phyloP scores from a whole-genome alignment of 2,329 filamentous ascomycete species.

The Pseudogymnoascus sp. region DNA sequence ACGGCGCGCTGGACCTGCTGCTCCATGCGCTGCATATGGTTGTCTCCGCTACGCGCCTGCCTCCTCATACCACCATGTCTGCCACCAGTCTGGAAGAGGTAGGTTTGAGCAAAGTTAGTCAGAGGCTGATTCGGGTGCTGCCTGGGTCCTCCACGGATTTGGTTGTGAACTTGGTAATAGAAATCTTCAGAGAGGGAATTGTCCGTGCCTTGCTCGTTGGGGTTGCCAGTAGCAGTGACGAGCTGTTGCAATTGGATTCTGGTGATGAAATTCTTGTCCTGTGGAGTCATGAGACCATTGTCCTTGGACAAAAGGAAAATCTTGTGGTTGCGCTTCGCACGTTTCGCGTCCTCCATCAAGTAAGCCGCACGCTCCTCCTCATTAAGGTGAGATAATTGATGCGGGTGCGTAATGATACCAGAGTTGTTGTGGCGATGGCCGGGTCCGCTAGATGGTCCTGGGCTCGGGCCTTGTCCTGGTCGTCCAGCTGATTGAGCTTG shows the following conservation, averaged over 20 bases:
- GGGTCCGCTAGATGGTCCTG: slow-evolving; percentile 20
- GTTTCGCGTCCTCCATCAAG: slow-evolving; percentile 83
- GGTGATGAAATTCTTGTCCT: slow-evolving; percentile 99
- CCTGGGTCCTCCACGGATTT: slow-evolving; percentile 82
- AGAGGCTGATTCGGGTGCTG: slow-evolving; percentile 89
- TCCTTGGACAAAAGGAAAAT: slow-evolving; percentile 89
- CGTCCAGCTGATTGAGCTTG: slow-evolving; percentile 31
- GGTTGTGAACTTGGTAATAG: slow-evolving; percentile 95
- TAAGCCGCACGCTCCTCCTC: slow-evolving; percentile 80
- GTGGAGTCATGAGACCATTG: slow-evolving; percentile 96
- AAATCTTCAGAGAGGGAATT: slow-evolving; percentile 85
- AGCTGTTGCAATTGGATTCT: slow-evolving; percentile 95
- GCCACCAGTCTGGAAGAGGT: slow-evolving; percentile 88
- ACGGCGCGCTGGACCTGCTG: slow-evolving; percentile 97
- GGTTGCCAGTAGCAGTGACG: slow-evolving; percentile 82
- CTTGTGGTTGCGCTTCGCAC: slow-evolving; percentile 96
- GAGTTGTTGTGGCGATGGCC: slow-evolving; percentile 31
- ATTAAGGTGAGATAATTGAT: slow-evolving; percentile 68
- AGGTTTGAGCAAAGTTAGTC: slow-evolving; percentile 95
- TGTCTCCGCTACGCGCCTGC: slow-evolving; percentile 78
- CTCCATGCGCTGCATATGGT: slow-evolving; percentile 98
- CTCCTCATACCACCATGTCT: slow-evolving; percentile 68
- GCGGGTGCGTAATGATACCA: slow-evolving; percentile 57
- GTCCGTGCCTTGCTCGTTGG: slow-evolving; percentile 72
- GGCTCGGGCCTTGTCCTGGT: background rate